Base-by-base conservation (phyloP, 2,329 filamentous ascomycete genomes). In the Paramyrothecium sp. region DNA sequence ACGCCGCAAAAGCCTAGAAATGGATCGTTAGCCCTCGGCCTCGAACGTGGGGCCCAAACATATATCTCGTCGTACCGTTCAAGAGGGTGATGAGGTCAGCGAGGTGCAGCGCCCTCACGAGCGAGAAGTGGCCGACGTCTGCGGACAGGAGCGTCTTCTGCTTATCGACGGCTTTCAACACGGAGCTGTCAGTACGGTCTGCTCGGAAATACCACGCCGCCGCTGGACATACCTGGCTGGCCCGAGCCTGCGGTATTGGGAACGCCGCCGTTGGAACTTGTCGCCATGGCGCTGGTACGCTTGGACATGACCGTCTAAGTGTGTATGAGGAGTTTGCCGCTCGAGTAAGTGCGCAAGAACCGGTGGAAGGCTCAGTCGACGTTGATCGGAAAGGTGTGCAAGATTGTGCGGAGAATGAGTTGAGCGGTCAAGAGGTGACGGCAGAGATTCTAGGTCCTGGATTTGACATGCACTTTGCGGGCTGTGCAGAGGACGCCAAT, bases 71-170 rank as follows among this genome's bases (percentile, higher is more conserved):
- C 71, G 56, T 77, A 88, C 91, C 84, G 73, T 96, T 90, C 73
- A 94, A 74, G 74, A 94, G 86, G 30, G 92, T 93, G 76, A 97
- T 91, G 67, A 92, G 80, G 75, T 96, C 86, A 62, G 93, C 88
- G 69, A 96, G 81, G 73, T 97, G 88, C 72, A 95, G 83, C 56
- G 86, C 86, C 58, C 81, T 80, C 50, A 89, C 76, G 60, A 89
- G 79, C 47, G 84, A 87, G 74, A 93, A 93, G 78, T 93, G 90
- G 44, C 89, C 88, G 8, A 83, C 83, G 61, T 91, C 83, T 61
- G 85, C 80, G 56, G 85, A 86, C 48, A 93, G 82, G 49, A 93
- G 83, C 63, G 84, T 82, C 71, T 88, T 90, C 75, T 93, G 90
- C 79, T 92, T 93, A 74, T 92, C 87, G 64, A 85, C 78, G 53